A percentile compares a stretch with the other conserved stretches of the same genome.
Evolutionary conservation across 805 yeast species (phyloP).

Genomic region (Brettanomyces sp.): DNA sequence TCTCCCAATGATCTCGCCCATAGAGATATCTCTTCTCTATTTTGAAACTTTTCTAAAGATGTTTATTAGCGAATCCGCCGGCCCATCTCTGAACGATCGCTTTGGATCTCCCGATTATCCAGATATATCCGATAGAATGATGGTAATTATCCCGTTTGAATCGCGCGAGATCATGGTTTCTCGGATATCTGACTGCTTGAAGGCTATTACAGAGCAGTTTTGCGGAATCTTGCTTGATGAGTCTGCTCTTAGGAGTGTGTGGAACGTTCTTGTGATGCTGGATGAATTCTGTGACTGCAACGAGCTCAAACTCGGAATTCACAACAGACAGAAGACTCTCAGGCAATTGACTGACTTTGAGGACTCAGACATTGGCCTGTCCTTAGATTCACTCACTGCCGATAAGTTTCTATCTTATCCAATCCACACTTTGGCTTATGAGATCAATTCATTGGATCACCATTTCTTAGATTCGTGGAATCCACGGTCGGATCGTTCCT

Average conservation of each 20-base stretch:
- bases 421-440: conserved; percentile 45
- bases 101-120: too few relatives aligned
- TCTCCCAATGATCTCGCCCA: conserved; percentile 47
- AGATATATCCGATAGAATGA: not conserved
- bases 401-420: conserved; percentile 48
- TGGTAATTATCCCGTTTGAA: conserved; percentile 2
- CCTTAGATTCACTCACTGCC: conserved; percentile 8
- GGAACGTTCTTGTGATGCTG: conserved; percentile 41
- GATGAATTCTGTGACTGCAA: conserved; percentile 43
- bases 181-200: not conserved
- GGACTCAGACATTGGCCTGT: conserved; percentile 3
- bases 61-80: not conserved
- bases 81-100: not conserved
- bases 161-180: not conserved
- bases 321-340: conserved; percentile 39
- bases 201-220: conserved; percentile 45
- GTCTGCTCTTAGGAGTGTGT: conserved; percentile 47
- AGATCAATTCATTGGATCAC: conserved; percentile 59
- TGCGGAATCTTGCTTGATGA: conserved; percentile 64
- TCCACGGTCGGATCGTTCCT: conserved; percentile 68
- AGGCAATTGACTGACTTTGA: conserved; percentile 26
- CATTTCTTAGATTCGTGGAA: conserved; percentile 65
- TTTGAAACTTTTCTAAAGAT: conserved; percentile 27
- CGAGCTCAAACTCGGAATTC: conserved; percentile 42
- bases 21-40: conserved; percentile 32